Evolutionary conservation across 202 grass and related monocot genomes (phyloP).

Genomic region (Cymbopogon flexuosus): DNA sequence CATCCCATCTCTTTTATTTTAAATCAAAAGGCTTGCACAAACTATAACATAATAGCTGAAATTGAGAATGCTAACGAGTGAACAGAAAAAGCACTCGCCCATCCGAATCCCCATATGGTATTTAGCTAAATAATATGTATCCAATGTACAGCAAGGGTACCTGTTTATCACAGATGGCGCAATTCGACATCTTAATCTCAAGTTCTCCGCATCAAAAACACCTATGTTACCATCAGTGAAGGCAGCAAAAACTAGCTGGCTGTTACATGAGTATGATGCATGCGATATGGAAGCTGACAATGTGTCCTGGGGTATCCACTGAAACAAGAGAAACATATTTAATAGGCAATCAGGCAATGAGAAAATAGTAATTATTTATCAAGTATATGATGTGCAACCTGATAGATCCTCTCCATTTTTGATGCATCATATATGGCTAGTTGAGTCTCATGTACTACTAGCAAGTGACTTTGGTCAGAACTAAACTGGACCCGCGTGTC

Average conservation of each 20-base stretch:
- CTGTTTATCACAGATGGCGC: constrained; percentile 60
- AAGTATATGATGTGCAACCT: constrained; percentile 48
- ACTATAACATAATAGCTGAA: constrained; percentile 6
- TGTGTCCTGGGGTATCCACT: constrained; percentile 80
- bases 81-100: constrained; percentile 11
- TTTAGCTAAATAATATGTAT: neutral
- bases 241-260: constrained; percentile 75
- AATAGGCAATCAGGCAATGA: constrained; percentile 14
- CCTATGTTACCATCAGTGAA: constrained; percentile 78
- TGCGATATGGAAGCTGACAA: constrained; percentile 71
- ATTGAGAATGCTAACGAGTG: neutral
- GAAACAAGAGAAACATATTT: constrained; percentile 44
- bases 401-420: constrained; percentile 80
- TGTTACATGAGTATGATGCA: constrained; percentile 86
- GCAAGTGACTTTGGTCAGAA: constrained; percentile 72
- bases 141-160: constrained; percentile 31
- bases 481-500: constrained; percentile 92
- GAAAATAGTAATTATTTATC: neutral
- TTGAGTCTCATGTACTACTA: constrained; percentile 92
- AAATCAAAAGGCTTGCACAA: neutral
- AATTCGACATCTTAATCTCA: constrained; percentile 86
- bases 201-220: constrained; percentile 85
- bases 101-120: neutral
- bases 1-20: neutral
- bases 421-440: constrained; percentile 85